These are phyloP conservation scores for Coemansia sp. DNA, from an alignment of 192 early-diverging fungal genomes.

Conservation along the genomic window DNA sequence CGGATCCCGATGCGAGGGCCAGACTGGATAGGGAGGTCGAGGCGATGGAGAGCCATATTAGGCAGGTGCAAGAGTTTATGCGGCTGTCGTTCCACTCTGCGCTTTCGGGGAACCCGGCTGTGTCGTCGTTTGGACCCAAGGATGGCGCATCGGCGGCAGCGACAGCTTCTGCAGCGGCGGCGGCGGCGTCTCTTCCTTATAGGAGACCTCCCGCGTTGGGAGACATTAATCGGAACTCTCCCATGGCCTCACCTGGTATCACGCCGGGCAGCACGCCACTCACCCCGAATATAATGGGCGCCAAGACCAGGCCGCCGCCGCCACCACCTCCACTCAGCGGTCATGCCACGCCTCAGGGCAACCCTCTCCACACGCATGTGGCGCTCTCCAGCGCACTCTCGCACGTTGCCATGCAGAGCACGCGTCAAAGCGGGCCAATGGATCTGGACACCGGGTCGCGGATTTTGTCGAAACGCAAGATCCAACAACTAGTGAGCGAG, in stretches of 20 bases:
- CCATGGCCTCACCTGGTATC: neutral
- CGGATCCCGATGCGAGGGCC: slow-evolving; percentile 32
- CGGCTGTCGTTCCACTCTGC: slow-evolving; percentile 42
- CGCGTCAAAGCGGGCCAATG: slow-evolving; percentile 39
- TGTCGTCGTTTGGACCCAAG: slow-evolving; percentile 27
- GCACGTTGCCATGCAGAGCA: slow-evolving; percentile 53
- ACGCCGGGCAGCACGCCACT: slow-evolving; percentile 19
- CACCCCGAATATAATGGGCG: slow-evolving; percentile 30
- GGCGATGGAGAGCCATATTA: slow-evolving; percentile 33
- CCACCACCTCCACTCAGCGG: slow-evolving; percentile 12
- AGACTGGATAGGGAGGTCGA: slow-evolving; percentile 30
- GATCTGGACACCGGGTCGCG: slow-evolving; percentile 41
- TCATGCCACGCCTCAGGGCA: slow-evolving; percentile 6
- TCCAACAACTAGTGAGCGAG: slow-evolving; percentile 84
- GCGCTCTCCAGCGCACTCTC: slow-evolving; percentile 46
- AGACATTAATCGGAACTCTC: neutral
- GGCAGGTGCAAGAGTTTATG: slow-evolving; percentile 46
- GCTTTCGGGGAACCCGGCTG: slow-evolving; percentile 39
- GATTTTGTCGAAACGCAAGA: slow-evolving; percentile 74
- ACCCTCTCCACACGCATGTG: slow-evolving; percentile 36
- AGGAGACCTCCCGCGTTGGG: neutral
- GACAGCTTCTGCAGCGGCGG: neutral
- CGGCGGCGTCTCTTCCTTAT: neutral
- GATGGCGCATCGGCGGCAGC: neutral
- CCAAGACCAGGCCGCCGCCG: slow-evolving; percentile 6